Conservation (phyloP, 31 red algal genomes). For the Odonthalia washingtoniensis region DNA sequence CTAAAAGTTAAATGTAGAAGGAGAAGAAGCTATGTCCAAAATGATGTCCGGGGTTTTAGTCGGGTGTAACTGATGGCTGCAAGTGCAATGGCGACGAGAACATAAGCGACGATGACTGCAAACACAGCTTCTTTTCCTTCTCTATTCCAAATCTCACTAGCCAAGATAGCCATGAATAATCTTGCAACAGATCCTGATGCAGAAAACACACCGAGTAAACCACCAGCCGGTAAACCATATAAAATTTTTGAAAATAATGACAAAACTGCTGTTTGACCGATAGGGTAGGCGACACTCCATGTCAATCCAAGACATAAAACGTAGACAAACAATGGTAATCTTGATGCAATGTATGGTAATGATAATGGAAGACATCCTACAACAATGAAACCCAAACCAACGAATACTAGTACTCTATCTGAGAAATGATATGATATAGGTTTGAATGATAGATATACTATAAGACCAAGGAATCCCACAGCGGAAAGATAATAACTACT, state of each 20-base stretch:
- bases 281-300: conserved; percentile 85
- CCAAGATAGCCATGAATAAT: conserved; percentile 67
- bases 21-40: too few species aligned
- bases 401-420: conserved; percentile 68
- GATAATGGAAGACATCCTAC: conserved; percentile 68
- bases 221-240: conserved; percentile 77
- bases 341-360: background rate
- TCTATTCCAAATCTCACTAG: conserved; percentile 68
- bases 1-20: too few species aligned
- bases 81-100: conserved; percentile 40
- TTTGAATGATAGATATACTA: conserved; percentile 80
- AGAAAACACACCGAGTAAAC: conserved; percentile 90
- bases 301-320: conserved; percentile 66
- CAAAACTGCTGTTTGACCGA: conserved; percentile 93
- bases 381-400: conserved; percentile 57
- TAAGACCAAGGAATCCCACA: conserved; percentile 82
- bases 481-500: conserved; percentile 60
- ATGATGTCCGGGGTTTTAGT: conserved; percentile 6
- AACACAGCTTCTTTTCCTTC: conserved; percentile 66
- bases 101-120: conserved; percentile 48
- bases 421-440: conserved; percentile 69
- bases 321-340: conserved; percentile 58
- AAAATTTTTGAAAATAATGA: conserved; percentile 80
- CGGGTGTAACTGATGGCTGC: conserved; percentile 32
- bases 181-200: conserved; percentile 79